Evolutionary conservation across 352 stramenopile species (phyloP), one percentile per base, ranked within the genome.

Genomic region (Phytophthora capsici): DNA sequence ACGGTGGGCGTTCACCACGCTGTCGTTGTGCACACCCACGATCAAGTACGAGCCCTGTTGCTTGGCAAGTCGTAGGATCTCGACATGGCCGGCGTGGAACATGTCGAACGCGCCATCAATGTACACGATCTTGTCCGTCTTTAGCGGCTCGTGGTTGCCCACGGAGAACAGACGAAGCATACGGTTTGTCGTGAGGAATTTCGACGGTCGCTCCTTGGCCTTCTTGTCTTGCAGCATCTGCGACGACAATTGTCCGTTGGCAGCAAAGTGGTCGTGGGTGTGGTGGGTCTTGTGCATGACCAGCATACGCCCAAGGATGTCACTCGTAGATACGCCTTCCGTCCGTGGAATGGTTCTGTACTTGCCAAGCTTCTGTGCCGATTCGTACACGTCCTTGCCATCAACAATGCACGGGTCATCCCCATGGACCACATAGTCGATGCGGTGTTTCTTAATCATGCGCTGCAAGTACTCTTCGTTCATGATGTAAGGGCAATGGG

Each of bases 331-430:
- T 36, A 99, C 96, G 17, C 97, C 94, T 65, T 98, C 94, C 13
- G 93, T 98, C 38, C 94, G 87, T 20, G 97, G 97, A 73, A 99
- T 99, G 36, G 87, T 98, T 56, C 93, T 81, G 82, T 98, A 99
- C 75, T 98, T 98, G 67, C 96, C 97, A 52, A 97, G 84, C 66
- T 92, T 91, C 76, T 99, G 98, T 13, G 97, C 97, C 50, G 91
- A 90, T 65, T 97, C 97, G 74, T 99, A 99, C 37, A 99, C 98
- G 78, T 99, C 97, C 76, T 98, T 98, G 38, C 96, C 96, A 80
- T 99, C 95, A 3, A 99, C 96, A 59, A 99, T 98, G 82, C 98
- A 99, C 37, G 97, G 97, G 74, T 99, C 98, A 75, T 99, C 97
- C 59, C 98, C 98, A 78, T 99, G 98, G 36, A 99, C 95, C 3